phyloP scores from a whole-genome alignment of 305 asterid species.

The Fraxinus albicans region DNA sequence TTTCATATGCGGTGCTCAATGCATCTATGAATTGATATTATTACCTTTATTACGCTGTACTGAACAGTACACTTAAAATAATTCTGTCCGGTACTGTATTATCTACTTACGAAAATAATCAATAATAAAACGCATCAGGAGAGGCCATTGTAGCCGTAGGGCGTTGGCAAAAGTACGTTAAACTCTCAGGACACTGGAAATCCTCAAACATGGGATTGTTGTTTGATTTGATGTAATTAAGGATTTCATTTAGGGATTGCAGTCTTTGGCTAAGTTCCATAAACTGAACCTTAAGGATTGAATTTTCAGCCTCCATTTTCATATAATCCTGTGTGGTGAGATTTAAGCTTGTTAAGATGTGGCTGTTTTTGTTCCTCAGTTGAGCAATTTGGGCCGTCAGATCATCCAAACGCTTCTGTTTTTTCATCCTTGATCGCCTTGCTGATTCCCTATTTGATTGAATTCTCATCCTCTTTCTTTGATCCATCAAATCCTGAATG shows the following conservation, averaged over 20 bases:
- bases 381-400: conserved; percentile 36
- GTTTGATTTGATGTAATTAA: conserved; percentile 24
- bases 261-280: conserved; percentile 52
- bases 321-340: conserved; percentile 35
- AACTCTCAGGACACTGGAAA: conserved; percentile 14
- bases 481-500: conserved; percentile 27
- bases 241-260: conserved; percentile 48
- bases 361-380: conserved; percentile 48
- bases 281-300: conserved; percentile 51
- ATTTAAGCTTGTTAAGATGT: conserved; percentile 33
- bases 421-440: conserved; percentile 60
- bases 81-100: not conserved
- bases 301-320: conserved; percentile 54
- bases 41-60: not conserved
- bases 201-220: conserved; percentile 21
- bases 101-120: not conserved
- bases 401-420: conserved; percentile 64
- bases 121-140: conserved; percentile 23
- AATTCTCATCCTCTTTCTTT: conserved; percentile 64
- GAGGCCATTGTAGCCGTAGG: conserved; percentile 32
- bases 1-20: not conserved
- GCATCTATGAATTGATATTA: not conserved
- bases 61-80: not conserved
- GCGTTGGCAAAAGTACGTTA: conserved; percentile 7
- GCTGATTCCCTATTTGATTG: conserved; percentile 71